phyloP scores from a whole-genome alignment of 257 asterid genomes.

The Thymus mandschuricus region DNA sequence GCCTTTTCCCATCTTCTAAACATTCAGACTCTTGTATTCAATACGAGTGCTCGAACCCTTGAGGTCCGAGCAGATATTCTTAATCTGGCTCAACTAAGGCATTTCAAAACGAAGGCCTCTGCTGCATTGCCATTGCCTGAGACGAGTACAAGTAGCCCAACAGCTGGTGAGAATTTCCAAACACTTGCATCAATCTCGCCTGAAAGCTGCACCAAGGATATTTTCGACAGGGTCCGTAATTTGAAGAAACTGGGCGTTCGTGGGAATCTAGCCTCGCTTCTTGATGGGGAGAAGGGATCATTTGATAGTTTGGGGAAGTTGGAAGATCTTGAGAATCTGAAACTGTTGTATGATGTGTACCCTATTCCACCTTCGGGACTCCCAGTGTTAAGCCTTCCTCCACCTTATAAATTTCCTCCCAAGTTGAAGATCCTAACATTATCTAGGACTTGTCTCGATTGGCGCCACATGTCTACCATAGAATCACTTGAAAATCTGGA shows the following conservation, averaged over 20 bases:
- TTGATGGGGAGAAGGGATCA: slow-evolving; percentile 27
- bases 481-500: too few species aligned
- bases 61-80: background rate
- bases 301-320: slow-evolving; percentile 37
- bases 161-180: background rate
- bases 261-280: slow-evolving; percentile 35
- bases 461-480: too few species aligned
- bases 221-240: background rate
- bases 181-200: background rate
- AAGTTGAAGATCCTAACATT: too few species aligned
- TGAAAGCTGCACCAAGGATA: background rate
- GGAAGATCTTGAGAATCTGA: background rate
- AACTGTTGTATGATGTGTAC: too few species aligned
- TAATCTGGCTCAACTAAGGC: background rate
- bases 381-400: too few species aligned
- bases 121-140: background rate
- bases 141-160: background rate
- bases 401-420: too few species aligned
- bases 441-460: too few species aligned
- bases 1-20: background rate
- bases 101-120: background rate
- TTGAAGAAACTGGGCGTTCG: slow-evolving; percentile 40
- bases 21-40: background rate
- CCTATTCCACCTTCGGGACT: too few species aligned
- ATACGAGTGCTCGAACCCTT: background rate